These are phyloP conservation scores for Pseudogymnoascus sp. DNA, from an alignment of 2,329 filamentous ascomycete species.

Conservation along the genomic window DNA sequence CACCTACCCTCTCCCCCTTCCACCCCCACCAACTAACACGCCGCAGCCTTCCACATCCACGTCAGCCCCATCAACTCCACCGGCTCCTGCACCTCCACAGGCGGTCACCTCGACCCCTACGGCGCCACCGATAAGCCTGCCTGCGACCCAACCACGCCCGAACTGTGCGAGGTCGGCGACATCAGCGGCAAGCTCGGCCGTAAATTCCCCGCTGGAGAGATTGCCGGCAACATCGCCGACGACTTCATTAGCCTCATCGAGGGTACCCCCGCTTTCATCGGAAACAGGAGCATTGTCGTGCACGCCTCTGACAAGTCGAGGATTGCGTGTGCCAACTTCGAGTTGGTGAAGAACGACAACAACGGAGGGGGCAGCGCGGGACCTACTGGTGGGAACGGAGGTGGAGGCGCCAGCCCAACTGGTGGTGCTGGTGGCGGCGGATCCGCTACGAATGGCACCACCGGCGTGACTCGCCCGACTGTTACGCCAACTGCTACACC, in stretches of 20 bases:
- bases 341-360: neutral
- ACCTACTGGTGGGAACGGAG: neutral
- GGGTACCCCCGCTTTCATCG: constrained; percentile 49
- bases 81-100: constrained; percentile 64
- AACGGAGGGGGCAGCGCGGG: neutral
- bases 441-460: neutral
- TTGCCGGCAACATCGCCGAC: constrained; percentile 33
- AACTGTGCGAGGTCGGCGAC: constrained; percentile 69
- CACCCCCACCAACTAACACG: neutral
- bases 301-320: constrained; percentile 57
- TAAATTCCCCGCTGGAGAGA: neutral
- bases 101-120: constrained; percentile 64
- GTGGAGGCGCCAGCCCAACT: neutral
- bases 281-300: constrained; percentile 55
- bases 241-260: constrained; percentile 46
- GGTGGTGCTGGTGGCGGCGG: neutral
- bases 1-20: neutral
- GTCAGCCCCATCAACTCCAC: constrained; percentile 50
- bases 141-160: constrained; percentile 49
- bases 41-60: constrained; percentile 68
- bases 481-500: neutral
- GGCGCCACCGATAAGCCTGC: constrained; percentile 39
- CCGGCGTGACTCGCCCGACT: neutral
- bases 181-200: constrained; percentile 63
- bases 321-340: constrained; percentile 57